Evolutionary conservation across 139 green algal genomes (phyloP).

Genomic region (Chlamydomonas schloesseri): DNA sequence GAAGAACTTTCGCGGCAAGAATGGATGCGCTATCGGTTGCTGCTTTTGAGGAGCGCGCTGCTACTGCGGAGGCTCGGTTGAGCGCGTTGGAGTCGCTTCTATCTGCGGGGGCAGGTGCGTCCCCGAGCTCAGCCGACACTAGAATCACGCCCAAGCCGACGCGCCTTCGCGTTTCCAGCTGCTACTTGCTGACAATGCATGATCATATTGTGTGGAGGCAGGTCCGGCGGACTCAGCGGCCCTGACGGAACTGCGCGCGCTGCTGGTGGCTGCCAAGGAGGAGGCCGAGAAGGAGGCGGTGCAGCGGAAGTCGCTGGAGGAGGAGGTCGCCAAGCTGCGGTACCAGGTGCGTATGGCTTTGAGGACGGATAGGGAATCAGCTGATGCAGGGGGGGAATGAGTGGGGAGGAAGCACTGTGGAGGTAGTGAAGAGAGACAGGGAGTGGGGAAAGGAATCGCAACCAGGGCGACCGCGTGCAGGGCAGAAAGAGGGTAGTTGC

Average conservation of each 20-base stretch:
- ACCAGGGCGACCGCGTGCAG: no score
- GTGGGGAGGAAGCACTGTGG: background rate
- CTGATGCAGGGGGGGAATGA: background rate
- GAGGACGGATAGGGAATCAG: no score
- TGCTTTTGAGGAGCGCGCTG: conserved; percentile 41
- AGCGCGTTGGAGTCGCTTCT: conserved; percentile 13
- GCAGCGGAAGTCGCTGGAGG: conserved; percentile 6
- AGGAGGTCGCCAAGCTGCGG: conserved; percentile 30
- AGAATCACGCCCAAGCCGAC: no score
- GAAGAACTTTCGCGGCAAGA: no score
- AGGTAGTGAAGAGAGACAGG: no score
- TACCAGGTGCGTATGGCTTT: conserved; percentile 16
- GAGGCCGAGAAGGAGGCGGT: conserved; percentile 18
- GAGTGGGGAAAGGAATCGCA: no score
- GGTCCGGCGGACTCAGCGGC: background rate
- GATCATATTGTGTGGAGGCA: background rate
- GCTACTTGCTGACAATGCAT: background rate
- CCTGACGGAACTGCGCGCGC: conserved; percentile 8
- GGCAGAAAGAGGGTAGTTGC: no score
- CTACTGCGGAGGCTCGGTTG: conserved; percentile 16
- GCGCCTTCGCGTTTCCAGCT: no score
- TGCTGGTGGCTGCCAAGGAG: conserved; percentile 33
- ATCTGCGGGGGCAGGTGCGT: background rate
- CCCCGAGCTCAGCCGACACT: background rate
- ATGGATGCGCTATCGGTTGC: conserved; percentile 24